Evolutionary conservation across 83 land plant genomes (phyloP), one percentile per base, ranked within the genome.

Genomic region (Thuja plicata): DNA sequence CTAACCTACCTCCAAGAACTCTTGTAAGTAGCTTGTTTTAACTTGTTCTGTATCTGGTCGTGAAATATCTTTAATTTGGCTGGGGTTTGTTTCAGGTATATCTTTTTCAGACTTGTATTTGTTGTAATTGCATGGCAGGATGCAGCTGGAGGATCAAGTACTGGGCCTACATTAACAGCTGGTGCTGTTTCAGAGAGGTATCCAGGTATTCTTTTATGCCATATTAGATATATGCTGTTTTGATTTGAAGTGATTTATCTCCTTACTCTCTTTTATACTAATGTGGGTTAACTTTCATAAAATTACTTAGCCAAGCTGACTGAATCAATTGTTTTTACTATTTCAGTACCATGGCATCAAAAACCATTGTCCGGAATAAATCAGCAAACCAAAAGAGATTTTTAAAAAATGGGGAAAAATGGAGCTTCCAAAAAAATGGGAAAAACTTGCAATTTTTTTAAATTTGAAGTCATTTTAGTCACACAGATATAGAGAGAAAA

Each of bases 61-160:
- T 12, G 35, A 76, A 76, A 35, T 27, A 35, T 16, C 34, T 76
- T 76, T 34, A 35, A 34, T 76, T 32, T 24, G n/a, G 74, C 32
- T 83, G 34, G 12, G 17, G 38, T 32, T 87, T 35, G 88, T 71
- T 34, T 43, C 40, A 12, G 66, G 16, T 7, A 35, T 17, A 35
- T 34, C 37, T n/a, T 60, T 12, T 30, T 87, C 8, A 21, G 40
- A 60, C 1, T 87, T 24, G 8, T 21, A 35, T 17, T 40, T 83
- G 48, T 46, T 41, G 85, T 74, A 86, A 62, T 88, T 15, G 83
- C 38, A 43, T 88, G 34, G 24, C 32, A 94, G 95, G 94, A 89
- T 52, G 60, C 87, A 15, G 89, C 87, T 87, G 94, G 89, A 88
- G 95, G 95, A 30, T 73, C 93, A 45, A 94, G 94, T 86, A 84